Evolutionary conservation across 2,329 filamentous ascomycete genomes (phyloP).

Genomic region (Dactylonectria macrodidyma): DNA sequence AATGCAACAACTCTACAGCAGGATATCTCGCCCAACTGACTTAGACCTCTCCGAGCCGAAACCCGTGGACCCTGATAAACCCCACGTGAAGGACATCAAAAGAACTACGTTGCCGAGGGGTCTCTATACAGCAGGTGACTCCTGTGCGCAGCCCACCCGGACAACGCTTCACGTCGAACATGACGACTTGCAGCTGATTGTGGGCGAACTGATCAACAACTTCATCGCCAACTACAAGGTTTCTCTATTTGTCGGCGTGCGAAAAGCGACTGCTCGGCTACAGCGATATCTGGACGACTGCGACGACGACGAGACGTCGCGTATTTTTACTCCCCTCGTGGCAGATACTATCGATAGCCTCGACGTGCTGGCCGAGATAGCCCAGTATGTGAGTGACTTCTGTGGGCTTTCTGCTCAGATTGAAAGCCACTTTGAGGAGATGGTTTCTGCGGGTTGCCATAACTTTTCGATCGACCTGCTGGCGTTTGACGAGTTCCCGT

Average conservation of each 20-base stretch:
- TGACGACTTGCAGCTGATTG: conserved; percentile 24
- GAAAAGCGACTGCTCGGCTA: conserved; percentile 37
- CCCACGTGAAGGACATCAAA: not conserved
- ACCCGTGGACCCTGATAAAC: not conserved
- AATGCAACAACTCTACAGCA: conserved; percentile 35
- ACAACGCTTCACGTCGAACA: conserved; percentile 15
- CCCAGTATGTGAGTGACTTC: conserved; percentile 37
- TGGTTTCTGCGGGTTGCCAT: not conserved
- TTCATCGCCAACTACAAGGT: conserved; percentile 35
- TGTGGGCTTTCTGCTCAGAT: not conserved
- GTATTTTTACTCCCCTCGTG: conserved; percentile 40
- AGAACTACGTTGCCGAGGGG: conserved; percentile 11
- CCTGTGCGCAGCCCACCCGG: conserved; percentile 11
- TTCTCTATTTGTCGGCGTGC: conserved; percentile 34
- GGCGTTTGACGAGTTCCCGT: conserved; percentile 37
- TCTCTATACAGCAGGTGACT: conserved; percentile 13
- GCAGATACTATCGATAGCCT: conserved; percentile 39
- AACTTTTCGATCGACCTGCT: conserved; percentile 32
- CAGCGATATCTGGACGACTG: conserved; percentile 38
- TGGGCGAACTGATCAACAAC: conserved; percentile 43
- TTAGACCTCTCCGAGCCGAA: not conserved
- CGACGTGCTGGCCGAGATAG: conserved; percentile 40
- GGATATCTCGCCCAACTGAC: not conserved
- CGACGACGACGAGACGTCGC: conserved; percentile 23
- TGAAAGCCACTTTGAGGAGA: not conserved